Base-by-base conservation (phyloP, 495 filamentous ascomycete species). In the Terfezia boudieri region DNA sequence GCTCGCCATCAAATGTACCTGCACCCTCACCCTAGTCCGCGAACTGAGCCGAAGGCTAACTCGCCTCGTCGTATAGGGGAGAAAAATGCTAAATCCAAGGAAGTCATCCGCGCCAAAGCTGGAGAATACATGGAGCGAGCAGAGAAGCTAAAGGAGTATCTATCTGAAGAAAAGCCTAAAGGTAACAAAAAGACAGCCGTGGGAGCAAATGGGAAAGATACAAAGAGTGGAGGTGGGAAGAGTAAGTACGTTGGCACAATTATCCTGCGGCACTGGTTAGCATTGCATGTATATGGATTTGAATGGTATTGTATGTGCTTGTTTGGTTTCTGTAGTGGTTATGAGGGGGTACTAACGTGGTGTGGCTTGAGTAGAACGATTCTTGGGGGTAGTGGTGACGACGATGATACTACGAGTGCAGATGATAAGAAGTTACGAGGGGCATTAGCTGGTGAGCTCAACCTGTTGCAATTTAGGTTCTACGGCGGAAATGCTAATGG, bases 81-180 rank as follows among this genome's bases (percentile, higher is more conserved):
- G 72, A 99, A 96, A 75, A 96, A 94, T 69, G 76, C 78, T 38
- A 86, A 84, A 57, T 86, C 83, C 48, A 96, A 98, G 71, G 84
- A 93, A 67, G 93, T 94, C 78, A 94, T 99, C 58, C 81, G 88
- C 53, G 77, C 79, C 48, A 96, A 96, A 71, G 81, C 84, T 1
- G 82, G 72, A 60, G 88, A 95, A 65, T 99, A 99, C 74, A 93
- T 99, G 84, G 87, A 93, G 67, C 83, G 90, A 38, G 89, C 90
- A 37, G 90, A 96, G 72, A 94, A 95, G 71, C 75, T 99, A 50
- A 96, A 96, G 70, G 77, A 79, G 11, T 88, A 95, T 66, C 72
- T 98, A 46, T 74, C 79, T 41, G 80, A 86, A 20, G 71, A 71
- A 22, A 86, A 93, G 26, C 4, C 26, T 4, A 51, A 51, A 12